A percentile compares a stretch with the other conserved stretches of the same genome.
Evolutionary conservation across 768 basidiomycete species (phyloP).

Genomic region (Imleria badia): DNA sequence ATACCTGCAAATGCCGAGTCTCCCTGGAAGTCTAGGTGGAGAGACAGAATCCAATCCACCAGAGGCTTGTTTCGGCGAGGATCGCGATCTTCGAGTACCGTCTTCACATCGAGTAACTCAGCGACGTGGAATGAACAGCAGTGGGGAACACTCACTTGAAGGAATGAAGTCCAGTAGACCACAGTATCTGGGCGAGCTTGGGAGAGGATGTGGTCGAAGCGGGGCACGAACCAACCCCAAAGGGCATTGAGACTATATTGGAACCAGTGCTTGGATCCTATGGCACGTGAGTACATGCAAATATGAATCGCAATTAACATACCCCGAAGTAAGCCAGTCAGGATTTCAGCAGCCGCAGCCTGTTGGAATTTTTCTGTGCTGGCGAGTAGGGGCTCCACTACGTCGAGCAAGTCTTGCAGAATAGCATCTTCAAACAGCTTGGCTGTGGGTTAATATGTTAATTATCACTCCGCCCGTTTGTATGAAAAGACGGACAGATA

Average conservation of each 20-base stretch:
- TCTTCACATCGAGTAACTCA: conserved; percentile 31
- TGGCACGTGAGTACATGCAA: conserved; percentile 4
- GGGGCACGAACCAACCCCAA: conserved; percentile 71
- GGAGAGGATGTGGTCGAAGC: conserved; percentile 60
- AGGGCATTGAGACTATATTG: conserved; percentile 48
- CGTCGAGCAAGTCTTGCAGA: conserved; percentile 51
- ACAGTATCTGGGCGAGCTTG: conserved; percentile 87
- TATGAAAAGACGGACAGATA: conserved; percentile 38
- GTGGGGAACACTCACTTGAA: conserved; percentile 34
- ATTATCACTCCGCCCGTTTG: conserved; percentile 42
- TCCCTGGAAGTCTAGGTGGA: conserved; percentile 79
- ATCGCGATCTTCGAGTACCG: conserved; percentile 66
- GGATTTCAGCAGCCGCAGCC: conserved; percentile 71
- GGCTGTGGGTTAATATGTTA: conserved; percentile 40
- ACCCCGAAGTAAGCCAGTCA: conserved; percentile 78
- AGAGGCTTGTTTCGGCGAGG: conserved; percentile 73
- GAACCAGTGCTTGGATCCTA: conserved; percentile 87
- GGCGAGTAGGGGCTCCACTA: conserved; percentile 59
- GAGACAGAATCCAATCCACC: conserved; percentile 71
- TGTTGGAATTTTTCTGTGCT: conserved; percentile 84
- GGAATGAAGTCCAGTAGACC: conserved; percentile 67
- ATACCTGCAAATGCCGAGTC: conserved; percentile 87
- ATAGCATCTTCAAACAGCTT: conserved; percentile 60
- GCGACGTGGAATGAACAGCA: neutral
- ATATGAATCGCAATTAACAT: conserved; percentile 12